Evolutionary conservation across 1,284 basidiomycete genomes (phyloP), one percentile per base, ranked within the genome.

Genomic region (Trametes polyzona): DNA sequence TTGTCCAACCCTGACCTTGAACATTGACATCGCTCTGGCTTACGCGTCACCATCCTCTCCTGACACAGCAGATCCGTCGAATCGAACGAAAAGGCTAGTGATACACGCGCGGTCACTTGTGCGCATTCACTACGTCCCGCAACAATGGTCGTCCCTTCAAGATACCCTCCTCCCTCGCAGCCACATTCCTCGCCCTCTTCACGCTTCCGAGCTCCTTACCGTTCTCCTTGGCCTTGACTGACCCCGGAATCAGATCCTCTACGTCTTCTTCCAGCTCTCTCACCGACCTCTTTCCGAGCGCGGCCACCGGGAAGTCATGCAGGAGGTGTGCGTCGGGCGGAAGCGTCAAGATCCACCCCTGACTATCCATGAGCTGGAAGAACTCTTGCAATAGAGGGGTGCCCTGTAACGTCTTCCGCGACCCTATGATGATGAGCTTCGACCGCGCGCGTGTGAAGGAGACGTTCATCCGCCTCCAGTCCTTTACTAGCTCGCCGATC

Each of bases 391-490:
- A 74, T 17, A 96, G 71, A 3, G 88, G 78, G 0, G 83, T 80
- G 19, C 71, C 66, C 24, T 82, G 69, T 9, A 97, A 78, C 0
- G 95, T 97, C 60, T 74, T 81, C 32, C 87, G 79, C 1, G 91
- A 93, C 16, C 96, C 97, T 65, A 99, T 82, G 55, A 99, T 88
- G 68, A 98, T 81, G 3, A 99, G 77, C 74, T 98, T 98, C 35
- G 86, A 85, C 52, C 90, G 86, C 0, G 96, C 96, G 3, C 97
- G 86, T 0, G 97, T 99, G 69, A 99, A 93, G 3, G 94, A 93
- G 30, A 99, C 97, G 69, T 99, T 99, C 79, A 98, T 90, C 32
- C 97, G 78, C 41, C 96, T 81, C 92, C 95, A 96, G 71, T 98
- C 97, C 65, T 91, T 93, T 12, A 99, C 78, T 10, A 99, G 82